Evolutionary conservation across 2,329 filamentous ascomycete genomes (phyloP).

Genomic region (Fonsecaea monophora): DNA sequence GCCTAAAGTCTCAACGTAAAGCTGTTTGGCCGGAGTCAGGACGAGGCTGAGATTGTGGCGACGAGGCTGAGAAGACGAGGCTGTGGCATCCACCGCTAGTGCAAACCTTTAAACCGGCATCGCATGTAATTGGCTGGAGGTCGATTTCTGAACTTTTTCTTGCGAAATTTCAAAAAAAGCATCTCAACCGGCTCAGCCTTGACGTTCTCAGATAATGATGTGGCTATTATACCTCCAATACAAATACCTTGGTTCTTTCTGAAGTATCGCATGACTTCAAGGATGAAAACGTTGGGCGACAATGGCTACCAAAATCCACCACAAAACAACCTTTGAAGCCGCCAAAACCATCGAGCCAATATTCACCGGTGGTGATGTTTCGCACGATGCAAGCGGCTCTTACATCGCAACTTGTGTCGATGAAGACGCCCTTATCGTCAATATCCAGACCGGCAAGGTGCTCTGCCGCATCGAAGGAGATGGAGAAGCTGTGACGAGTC

Average conservation of each 20-base stretch:
- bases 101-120: neutral
- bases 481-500: constrained; percentile 60
- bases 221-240: no score
- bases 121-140: neutral
- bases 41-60: neutral
- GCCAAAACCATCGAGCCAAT: constrained; percentile 86
- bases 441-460: constrained; percentile 81
- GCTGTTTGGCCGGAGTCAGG: neutral
- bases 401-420: constrained; percentile 88
- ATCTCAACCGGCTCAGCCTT: neutral
- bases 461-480: constrained; percentile 87
- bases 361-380: constrained; percentile 87
- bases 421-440: constrained; percentile 87
- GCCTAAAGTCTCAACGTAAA: neutral
- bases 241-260: no score
- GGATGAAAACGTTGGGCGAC: neutral
- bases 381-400: constrained; percentile 79
- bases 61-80: neutral
- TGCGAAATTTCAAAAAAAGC: neutral
- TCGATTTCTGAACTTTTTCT: constrained; percentile 1
- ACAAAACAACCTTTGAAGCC: constrained; percentile 82
- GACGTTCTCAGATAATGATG: no score
- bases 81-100: neutral
- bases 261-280: neutral
- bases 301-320: constrained; percentile 62